These are phyloP conservation scores for Cryphonectria naterciae DNA, from an alignment of 2,329 filamentous ascomycete genomes.

Conservation along the genomic window DNA sequence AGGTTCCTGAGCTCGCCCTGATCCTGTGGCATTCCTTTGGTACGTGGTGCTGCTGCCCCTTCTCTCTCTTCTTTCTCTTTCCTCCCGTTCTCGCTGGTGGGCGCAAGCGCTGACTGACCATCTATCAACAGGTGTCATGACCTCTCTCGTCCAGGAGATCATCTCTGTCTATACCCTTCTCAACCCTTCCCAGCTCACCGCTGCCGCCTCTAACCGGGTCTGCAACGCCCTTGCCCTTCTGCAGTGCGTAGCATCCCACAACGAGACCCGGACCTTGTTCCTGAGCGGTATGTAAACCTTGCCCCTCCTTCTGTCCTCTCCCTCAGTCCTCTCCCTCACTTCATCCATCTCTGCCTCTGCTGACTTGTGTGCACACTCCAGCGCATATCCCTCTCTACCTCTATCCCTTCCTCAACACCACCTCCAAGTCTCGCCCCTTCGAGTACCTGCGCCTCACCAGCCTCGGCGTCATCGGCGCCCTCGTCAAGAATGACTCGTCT, in stretches of 20 bases:
- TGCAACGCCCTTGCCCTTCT: conserved; percentile 95
- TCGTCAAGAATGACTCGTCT: conserved; percentile 98
- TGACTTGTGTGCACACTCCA: conserved; percentile 43
- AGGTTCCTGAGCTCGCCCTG: conserved; percentile 92
- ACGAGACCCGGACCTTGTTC: conserved; percentile 92
- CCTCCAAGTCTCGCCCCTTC: conserved; percentile 95
- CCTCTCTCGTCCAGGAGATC: conserved; percentile 94
- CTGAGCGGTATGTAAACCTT: conserved; percentile 71
- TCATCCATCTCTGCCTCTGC: background rate
- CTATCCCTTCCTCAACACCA: conserved; percentile 98
- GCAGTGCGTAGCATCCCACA: conserved; percentile 96
- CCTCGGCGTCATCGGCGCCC: conserved; percentile 91
- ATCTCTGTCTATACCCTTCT: conserved; percentile 97
- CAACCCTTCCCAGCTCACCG: conserved; percentile 95
- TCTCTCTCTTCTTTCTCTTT: background rate
- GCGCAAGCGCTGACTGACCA: background rate
- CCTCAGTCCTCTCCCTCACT: background rate
- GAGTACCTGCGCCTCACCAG: conserved; percentile 96
- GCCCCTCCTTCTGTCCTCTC: background rate
- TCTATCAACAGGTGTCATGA: conserved; percentile 80
- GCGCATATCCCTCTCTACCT: conserved; percentile 97
- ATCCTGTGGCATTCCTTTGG: conserved; percentile 99
- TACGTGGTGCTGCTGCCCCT: conserved; percentile 50
- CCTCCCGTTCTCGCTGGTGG: background rate
- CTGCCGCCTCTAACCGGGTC: conserved; percentile 94